Evolutionary conservation across 805 yeast species (phyloP), one percentile per base, ranked within the genome.

Genomic region (Candida maris): DNA sequence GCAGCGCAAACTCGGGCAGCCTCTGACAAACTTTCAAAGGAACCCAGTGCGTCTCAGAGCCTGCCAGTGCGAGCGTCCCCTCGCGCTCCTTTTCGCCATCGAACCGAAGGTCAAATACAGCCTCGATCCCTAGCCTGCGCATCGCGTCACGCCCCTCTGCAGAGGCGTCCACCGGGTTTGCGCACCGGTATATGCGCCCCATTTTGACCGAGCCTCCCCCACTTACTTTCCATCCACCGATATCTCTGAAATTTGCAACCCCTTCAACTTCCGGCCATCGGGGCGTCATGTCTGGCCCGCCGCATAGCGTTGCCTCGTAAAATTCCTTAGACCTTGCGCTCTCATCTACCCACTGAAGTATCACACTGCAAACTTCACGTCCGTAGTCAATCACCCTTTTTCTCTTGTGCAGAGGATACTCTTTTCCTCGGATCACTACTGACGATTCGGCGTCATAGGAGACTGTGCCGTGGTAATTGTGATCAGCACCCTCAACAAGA

Each of bases 401-500:
- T 45, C 15, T 54, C 38, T 13, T 53, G 43, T 13, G 75, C 67
- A 52, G 68, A 62, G 44, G 49, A 16, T 40, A 41, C 5, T 13
- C 26, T 26, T 33, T 27, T 5, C 38, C 45, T n/a, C 21, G 26
- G 6, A 43, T 27, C 5, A 19, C 27, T 20, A 34, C 42, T 3
- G 28, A 24, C 3, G 32, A 38, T 36, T 54, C 51, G 5, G 38
- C 57, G 22, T 62, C 69, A 15, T 60, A 62, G 13, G 59, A 64
- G 7, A 49, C 61, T 3, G 57, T 51, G 0, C 93, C 91, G 52
- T 72, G 83, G 52, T 72, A 88, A 50, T 84, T 85, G 59, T 89
- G 97, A 54, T 86, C 89, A 0, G 95, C 96, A 30, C 66, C 67
- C 1, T 75, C 73, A 8, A 89, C 63, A 6, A 85, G 56, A 24